phyloP scores from a whole-genome alignment of 176 grass and related monocot species.

The Areca catechu region DNA sequence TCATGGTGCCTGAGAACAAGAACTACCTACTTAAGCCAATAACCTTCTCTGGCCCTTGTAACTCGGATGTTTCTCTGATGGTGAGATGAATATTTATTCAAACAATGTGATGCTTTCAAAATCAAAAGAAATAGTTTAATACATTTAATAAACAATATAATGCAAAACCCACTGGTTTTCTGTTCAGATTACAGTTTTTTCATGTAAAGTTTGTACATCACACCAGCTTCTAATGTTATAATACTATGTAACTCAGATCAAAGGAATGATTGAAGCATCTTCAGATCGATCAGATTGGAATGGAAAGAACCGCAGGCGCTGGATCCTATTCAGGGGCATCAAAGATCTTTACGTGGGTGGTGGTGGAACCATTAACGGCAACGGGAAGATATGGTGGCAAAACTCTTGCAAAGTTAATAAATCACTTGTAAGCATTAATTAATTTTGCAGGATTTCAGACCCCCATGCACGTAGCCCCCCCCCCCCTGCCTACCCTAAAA shows the following conservation, averaged over 20 bases:
- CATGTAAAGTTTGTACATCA: too few species aligned
- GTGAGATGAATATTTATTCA: conserved; percentile 27
- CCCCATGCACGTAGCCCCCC: too few species aligned
- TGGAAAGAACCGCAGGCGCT: conserved; percentile 16
- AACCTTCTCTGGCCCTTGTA: conserved; percentile 55
- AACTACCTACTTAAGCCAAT: conserved; percentile 41
- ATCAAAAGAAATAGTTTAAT: not conserved
- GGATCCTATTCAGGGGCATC: conserved; percentile 43
- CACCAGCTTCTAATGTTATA: not conserved
- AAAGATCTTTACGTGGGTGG: conserved; percentile 30
- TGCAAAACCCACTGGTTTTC: too few species aligned
- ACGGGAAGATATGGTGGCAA: conserved; percentile 64
- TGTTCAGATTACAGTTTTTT: too few species aligned
- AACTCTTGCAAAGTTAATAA: conserved; percentile 65
- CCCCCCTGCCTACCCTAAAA: too few species aligned
- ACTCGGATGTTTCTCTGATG: conserved; percentile 26
- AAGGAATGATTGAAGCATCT: conserved; percentile 54
- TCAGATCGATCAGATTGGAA: conserved; percentile 29
- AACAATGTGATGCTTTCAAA: not conserved
- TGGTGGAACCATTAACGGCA: conserved; percentile 56
- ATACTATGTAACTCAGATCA: conserved; percentile 24
- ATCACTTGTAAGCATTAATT: conserved; percentile 28
- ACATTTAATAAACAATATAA: not conserved
- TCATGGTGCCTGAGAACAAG: conserved; percentile 42
- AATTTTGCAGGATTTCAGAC: not conserved